Base-by-base conservation (phyloP, 1,139 yeast species). In the Geotrichum reessii region DNA sequence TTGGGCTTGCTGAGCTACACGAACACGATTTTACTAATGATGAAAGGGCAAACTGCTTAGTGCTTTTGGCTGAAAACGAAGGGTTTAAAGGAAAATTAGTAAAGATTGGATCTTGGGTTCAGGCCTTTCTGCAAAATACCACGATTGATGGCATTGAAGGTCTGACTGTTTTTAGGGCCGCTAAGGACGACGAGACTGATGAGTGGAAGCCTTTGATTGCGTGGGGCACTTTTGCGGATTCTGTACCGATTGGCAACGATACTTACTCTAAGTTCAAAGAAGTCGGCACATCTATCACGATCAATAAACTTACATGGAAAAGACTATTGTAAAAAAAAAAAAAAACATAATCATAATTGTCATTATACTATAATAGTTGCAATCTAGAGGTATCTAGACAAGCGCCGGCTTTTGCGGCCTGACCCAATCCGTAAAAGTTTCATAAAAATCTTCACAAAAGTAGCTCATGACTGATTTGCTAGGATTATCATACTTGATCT, bases 81-180 rank as follows among this genome's bases (percentile, higher is more conserved):
- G 49, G 53, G 25, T 56, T 57, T 27, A 58, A 60, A 17, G 68
- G 68, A n/a, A 61, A 63, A 37, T 27, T 65, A 1, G 65, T 66
- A 1, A 52, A 65, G 21, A 65, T 66, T 4, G 69, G 67, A 14
- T 52, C 56, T 21, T 66, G 67, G 65, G 46, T 56, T 40, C 69
- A 66, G 57, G 68, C 63, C 1, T 54, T 66, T 25, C 44, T 62
- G 11, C 61, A 59, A 48, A 54, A 61, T 11, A n/a, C 22, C 6
- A 31, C 33, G 2, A 28, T 47, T 9, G 52, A 42, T 12, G 58
- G 62, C n/a, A 55, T 48, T 6, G 52, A 54, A 9, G 53, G 58
- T 25, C 48, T 64, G 11, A 50, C 62, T 5, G 37, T 62, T 11
- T 51, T 63, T 14, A 57, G 62, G 27, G 60, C 62, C 6, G 47